Conservation (phyloP, 1,284 basidiomycete genomes). For the Papiliotrema fonsecae region DNA sequence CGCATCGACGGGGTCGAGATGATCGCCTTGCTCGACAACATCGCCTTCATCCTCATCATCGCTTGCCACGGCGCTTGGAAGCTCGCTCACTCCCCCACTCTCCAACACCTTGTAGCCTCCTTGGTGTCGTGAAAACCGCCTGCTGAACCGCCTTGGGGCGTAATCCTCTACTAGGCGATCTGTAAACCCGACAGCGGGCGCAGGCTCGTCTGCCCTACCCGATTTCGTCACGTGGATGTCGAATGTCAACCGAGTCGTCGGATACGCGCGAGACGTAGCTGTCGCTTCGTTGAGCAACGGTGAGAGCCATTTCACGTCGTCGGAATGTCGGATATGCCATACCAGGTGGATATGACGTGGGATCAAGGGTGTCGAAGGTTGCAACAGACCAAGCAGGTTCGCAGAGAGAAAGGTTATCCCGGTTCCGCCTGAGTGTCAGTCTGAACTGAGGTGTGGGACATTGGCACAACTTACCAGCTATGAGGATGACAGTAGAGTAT, state of each 20-base stretch:
- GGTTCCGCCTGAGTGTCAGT: slow-evolving; percentile 13
- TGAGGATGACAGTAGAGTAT: slow-evolving; percentile 33
- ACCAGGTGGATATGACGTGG: slow-evolving; percentile 6
- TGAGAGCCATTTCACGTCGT: not conserved
- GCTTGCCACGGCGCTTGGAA: slow-evolving; percentile 1
- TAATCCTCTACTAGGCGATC: slow-evolving; percentile 1
- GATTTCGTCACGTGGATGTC: slow-evolving; percentile 7
- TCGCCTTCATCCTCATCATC: slow-evolving; percentile 4
- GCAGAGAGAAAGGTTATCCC: slow-evolving; percentile 9
- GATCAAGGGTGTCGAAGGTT: not conserved
- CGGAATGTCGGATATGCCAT: slow-evolving; percentile 6
- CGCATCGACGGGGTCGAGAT: no score
- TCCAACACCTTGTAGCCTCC: not conserved
- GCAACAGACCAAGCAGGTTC: slow-evolving; percentile 3
- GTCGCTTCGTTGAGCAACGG: slow-evolving; percentile 1
- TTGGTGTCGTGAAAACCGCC: not conserved
- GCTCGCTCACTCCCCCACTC: not conserved
- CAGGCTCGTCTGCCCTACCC: slow-evolving; percentile 1
- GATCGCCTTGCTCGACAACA: not conserved
- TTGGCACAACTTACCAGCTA: slow-evolving; percentile 43
- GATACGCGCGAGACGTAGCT: not conserved
- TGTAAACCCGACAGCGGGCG: not conserved
- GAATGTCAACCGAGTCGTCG: not conserved
- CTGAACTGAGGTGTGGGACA: slow-evolving; percentile 21
- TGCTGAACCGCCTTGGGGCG: slow-evolving; percentile 1